These are phyloP conservation scores for Trichoderma reesei DNA, from an alignment of 495 filamentous ascomycete genomes.

Conservation along the genomic window DNA sequence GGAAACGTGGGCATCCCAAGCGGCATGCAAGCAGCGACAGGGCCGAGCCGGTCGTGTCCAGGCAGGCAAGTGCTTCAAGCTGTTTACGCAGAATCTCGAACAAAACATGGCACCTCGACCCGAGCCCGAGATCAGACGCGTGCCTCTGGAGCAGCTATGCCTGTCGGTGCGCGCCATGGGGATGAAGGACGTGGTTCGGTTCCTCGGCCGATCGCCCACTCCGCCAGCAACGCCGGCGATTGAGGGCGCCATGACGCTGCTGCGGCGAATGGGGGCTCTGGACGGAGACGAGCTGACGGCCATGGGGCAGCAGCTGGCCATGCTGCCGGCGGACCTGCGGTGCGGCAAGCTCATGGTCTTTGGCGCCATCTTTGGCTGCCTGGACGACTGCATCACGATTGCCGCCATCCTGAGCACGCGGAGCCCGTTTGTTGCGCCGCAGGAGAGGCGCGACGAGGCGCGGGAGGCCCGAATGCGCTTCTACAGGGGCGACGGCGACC, in stretches of 20 bases:
- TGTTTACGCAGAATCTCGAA: conserved; percentile 82
- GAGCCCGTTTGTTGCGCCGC: conserved; percentile 74
- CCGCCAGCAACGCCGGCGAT: conserved; percentile 79
- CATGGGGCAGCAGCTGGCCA: conserved; percentile 77
- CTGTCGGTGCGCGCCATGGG: conserved; percentile 93
- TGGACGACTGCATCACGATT: conserved; percentile 82
- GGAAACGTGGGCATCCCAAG: conserved; percentile 90
- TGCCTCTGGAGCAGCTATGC: conserved; percentile 90
- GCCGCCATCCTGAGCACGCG: conserved; percentile 78
- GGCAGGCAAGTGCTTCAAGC: conserved; percentile 87
- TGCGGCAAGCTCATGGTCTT: conserved; percentile 95
- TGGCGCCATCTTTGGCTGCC: conserved; percentile 83
- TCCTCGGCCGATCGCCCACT: conserved; percentile 78
- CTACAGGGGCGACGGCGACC: conserved; percentile 67
- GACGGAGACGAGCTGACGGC: conserved; percentile 78
- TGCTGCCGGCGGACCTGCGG: conserved; percentile 90
- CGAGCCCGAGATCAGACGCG: conserved; percentile 85
- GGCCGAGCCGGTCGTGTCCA: conserved; percentile 89
- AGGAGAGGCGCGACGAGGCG: conserved; percentile 70
- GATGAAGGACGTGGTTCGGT: conserved; percentile 63
- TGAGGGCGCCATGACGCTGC: conserved; percentile 66
- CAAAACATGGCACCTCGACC: conserved; percentile 79
- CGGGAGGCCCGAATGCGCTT: conserved; percentile 69
- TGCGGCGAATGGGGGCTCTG: conserved; percentile 79
- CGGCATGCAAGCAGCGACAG: conserved; percentile 93